Base-by-base conservation (phyloP, 371 early-diverging fungal genomes). In the Fennellomyces sp. region DNA sequence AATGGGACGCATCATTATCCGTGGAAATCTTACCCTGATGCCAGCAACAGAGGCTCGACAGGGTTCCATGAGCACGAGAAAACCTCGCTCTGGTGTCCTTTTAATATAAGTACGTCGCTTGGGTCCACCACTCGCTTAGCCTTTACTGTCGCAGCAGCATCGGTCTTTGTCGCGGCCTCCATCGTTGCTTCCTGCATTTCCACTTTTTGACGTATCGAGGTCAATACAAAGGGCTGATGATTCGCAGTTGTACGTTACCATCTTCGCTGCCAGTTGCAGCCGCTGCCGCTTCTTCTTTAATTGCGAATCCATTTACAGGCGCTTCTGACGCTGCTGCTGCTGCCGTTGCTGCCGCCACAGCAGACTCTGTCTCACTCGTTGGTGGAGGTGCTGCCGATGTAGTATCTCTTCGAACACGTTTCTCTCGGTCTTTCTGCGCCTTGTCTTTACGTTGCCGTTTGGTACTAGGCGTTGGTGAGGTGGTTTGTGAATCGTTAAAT, bases 41-140 rank as follows among this genome's bases (percentile, higher is more conserved):
- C 97, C 12, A 96, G 65, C 29, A 90, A 65, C 15, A 70, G 68
- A 30, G 88, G 70, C 21, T 78, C 64, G 0, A 73, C 66, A 13
- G 95, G 92, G 72, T 93, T 93, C 97, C 97, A 97, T 19, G 92
- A 81, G 64, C 93, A 90, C 78, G 86, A 91, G 86, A 51, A 92
- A 84, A 87, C 88, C 64, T 87, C 87, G 29, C 81, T 78, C 39
- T 87, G 82, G 70, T 94, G 94, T 3, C 90, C 91, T 28, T 76
- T 73, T 33, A 91, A 68, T 5, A 76, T 56, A 56, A 69, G 54
- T 17, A 76, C 75, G 45, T 76, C 66, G 5, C 69, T 68, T 15
- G 58, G 54, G 51, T 64, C 65, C 11, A 80, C 68, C 10, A 66
- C 65, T 1, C 55, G 59, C 8, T 38, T 51, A 26, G 56, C 52